These are phyloP conservation scores for Lactarius pseudohatsudake DNA, from an alignment of 768 basidiomycete species.

Conservation along the genomic window DNA sequence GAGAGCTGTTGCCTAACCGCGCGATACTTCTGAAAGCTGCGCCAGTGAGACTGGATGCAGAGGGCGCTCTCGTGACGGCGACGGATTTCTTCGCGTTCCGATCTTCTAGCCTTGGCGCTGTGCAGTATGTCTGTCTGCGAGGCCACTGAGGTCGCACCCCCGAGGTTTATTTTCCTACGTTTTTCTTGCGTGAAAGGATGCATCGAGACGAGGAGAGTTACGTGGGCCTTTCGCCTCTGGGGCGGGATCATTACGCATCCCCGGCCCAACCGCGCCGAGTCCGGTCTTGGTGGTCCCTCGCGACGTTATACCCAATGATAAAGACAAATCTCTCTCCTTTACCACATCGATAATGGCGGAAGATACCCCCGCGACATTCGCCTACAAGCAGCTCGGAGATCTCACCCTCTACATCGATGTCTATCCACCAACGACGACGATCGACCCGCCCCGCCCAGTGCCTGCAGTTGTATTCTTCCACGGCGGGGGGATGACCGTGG, in stretches of 20 bases:
- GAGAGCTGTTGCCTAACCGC: conserved; percentile 48
- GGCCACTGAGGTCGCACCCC: conserved; percentile 55
- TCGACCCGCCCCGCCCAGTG: not conserved
- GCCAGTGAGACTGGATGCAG: conserved; percentile 70
- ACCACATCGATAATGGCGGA: not conserved
- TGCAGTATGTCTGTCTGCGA: conserved; percentile 59
- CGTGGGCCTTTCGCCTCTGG: not conserved
- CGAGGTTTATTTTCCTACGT: conserved; percentile 70
- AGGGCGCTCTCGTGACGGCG: conserved; percentile 57
- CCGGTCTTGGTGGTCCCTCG: too few species aligned
- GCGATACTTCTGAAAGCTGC: conserved; percentile 47
- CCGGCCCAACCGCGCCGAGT: not conserved
- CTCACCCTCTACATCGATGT: conserved; percentile 38
- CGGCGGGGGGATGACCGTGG: conserved; percentile 61
- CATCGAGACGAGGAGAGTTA: conserved; percentile 28
- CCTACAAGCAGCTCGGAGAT: conserved; percentile 39
- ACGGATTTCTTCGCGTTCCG: conserved; percentile 56
- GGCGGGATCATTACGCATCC: not conserved
- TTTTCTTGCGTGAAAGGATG: conserved; percentile 53
- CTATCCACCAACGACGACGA: conserved; percentile 40
- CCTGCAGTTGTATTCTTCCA: conserved; percentile 44
- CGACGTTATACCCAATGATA: too few species aligned
- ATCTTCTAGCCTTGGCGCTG: conserved; percentile 58
- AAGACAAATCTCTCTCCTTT: too few species aligned
- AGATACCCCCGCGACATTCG: conserved; percentile 31